Evolutionary conservation across 371 early-diverging fungal species (phyloP), one percentile per base, ranked within the genome.

Genomic region (Lichtheimia corymbifera): DNA sequence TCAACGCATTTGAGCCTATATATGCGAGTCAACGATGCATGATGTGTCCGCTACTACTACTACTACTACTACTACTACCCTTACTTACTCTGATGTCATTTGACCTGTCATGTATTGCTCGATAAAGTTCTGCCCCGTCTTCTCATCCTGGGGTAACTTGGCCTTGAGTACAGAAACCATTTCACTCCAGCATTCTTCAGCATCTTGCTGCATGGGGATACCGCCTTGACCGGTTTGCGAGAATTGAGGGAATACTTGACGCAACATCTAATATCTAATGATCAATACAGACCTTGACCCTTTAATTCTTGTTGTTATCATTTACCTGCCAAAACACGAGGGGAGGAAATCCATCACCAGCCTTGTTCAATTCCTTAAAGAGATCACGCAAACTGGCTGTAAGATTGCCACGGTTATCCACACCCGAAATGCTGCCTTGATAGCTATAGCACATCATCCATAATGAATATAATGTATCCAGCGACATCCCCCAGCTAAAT

Each of bases 101-200:
- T 91, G 87, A 28, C 93, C 93, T 1, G 86, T 87, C 92, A 98
- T 91, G 67, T 87, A 95, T 65, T 88, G 89, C 1, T 92, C 86
- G 17, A 98, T 82, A 57, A 94, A 92, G 47, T 83, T 85, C 20
- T 74, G 75, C n/a, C 65, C 68, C 14, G 73, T 70, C 12, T 68
- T 70, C 3, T 79, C 66, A 4, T 86, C 77, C 11, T 85, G 76
- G 4, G 87, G 87, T n/a, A 91, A 77, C 57, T 84, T 88, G 17
- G 84, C 77, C 42, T 80, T 83, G 59, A 93, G 71, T 0, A 85
- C 85, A 1, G 87, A 83, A 2, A 93, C 67, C 45, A 93, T 61
- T 40, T 85, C 79, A 62, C 85, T 90, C 97, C 97, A 97, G 73
- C 95, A 96, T 72, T 99, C 99, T 71, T 98, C 97, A 3, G 99